Conservation (phyloP, 2,329 filamentous ascomycete genomes). For the Colletotrichum endophyticum region DNA sequence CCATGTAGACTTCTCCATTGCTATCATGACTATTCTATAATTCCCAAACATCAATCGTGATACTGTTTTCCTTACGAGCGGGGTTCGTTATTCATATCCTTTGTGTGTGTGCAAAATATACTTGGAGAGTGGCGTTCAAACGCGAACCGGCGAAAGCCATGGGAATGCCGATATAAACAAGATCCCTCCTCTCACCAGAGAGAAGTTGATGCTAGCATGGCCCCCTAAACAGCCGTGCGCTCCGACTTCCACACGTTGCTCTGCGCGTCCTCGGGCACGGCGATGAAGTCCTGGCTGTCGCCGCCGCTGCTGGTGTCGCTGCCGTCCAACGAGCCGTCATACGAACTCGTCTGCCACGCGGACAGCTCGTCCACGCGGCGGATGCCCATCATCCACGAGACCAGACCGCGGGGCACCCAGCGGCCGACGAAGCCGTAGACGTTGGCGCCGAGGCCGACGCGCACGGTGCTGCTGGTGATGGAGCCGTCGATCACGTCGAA, state of each 20-base stretch:
- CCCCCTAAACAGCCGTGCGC: neutral
- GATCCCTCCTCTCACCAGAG: neutral
- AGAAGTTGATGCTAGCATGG: neutral
- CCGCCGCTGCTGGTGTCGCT: slow-evolving; percentile 36
- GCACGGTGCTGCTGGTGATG: slow-evolving; percentile 66
- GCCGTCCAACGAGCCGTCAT: slow-evolving; percentile 36
- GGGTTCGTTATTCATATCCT: slow-evolving; percentile 10
- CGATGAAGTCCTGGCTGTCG: slow-evolving; percentile 53
- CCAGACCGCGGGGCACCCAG: slow-evolving; percentile 76
- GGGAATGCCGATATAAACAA: neutral
- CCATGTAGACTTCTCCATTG: neutral
- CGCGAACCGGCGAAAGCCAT: neutral
- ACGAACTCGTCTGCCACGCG: slow-evolving; percentile 54
- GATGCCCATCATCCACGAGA: slow-evolving; percentile 95
- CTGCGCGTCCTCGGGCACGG: slow-evolving; percentile 48
- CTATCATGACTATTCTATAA: slow-evolving; percentile 2
- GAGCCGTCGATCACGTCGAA: slow-evolving; percentile 84
- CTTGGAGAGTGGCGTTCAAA: neutral
- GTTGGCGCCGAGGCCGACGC: slow-evolving; percentile 83
- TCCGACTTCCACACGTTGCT: slow-evolving; percentile 49
- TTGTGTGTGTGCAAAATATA: neutral
- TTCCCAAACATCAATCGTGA: neutral
- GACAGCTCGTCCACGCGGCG: slow-evolving; percentile 63
- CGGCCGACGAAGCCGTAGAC: slow-evolving; percentile 86
- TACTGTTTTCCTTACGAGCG: neutral